Base-by-base conservation (phyloP, 257 asterid genomes). In the Henckelia pumila region DNA sequence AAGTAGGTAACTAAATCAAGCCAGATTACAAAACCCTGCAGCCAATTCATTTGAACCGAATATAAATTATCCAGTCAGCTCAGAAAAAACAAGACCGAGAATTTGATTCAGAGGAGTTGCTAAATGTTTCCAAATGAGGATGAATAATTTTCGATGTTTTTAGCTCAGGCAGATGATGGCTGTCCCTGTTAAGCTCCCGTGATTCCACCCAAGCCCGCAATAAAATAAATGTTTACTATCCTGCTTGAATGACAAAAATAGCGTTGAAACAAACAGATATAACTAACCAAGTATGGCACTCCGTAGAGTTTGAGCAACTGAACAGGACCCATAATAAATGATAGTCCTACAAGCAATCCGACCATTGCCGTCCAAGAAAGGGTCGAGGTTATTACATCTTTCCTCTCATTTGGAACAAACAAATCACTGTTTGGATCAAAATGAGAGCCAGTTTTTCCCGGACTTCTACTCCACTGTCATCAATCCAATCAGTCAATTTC, bases 381-480 rank as follows among this genome's bases (percentile, higher is more conserved):
- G 0, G 96, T 84, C 17, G 99, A 93, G 72, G 96, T 93, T 17
- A 93, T 86, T 24, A 93, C 91, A 73, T 86, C 95, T 71, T 81
- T 85, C 69, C 81, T 84, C 79, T 93, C 97, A 60, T 76, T 84
- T n/a, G 95, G 87, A 22, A 80, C 80, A 71, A 90, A 93, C 73
- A 93, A 78, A 84, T 90, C 95, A 28, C 97, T 93, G 77, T 68
- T 86, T 19, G 99, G 96, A 64, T 86, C 70, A 81, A 67, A 93
- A 81, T 93, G 99, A 74, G 99, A 93, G 16, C 97, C 99, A 35
- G 64, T 73, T 70, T 93, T 93, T 44, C 97, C 97, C 14, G 99
- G 97, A 75, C 96, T 92, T 80, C 98, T 82, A 65, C 83, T 16
- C 98, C 96, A 89, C 98, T 92, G 83, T 30, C 33, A 75, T 75